Conservation (phyloP, 495 filamentous ascomycete species). For the Tuber umbilicatum region DNA sequence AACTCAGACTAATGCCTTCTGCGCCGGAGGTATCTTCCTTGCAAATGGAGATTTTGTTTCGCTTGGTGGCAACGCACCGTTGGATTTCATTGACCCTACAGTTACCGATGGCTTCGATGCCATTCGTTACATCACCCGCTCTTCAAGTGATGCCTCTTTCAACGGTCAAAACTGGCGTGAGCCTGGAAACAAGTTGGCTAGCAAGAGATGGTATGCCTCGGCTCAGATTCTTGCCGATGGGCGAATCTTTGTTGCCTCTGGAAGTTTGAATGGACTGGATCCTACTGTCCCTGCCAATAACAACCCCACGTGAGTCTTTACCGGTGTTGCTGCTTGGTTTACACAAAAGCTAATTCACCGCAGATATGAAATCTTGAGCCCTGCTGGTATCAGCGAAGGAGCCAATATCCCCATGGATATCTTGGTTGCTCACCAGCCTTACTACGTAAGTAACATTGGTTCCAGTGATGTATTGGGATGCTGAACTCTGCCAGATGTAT, state of each 20-base stretch:
- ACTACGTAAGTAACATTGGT: constrained; percentile 49
- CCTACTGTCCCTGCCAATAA: constrained; percentile 53
- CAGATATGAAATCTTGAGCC: constrained; percentile 51
- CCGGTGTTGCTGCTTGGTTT: neutral
- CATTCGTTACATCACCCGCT: constrained; percentile 52
- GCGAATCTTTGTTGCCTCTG: constrained; percentile 56
- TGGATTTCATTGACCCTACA: constrained; percentile 53
- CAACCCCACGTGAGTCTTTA: constrained; percentile 50
- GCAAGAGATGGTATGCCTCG: constrained; percentile 56
- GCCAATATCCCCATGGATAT: constrained; percentile 49
- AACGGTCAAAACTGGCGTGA: constrained; percentile 54
- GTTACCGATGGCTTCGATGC: constrained; percentile 55
- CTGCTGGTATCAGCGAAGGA: constrained; percentile 46
- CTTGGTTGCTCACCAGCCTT: constrained; percentile 54
- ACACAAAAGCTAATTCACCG: neutral
- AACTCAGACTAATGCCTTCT: constrained; percentile 55
- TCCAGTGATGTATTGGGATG: neutral
- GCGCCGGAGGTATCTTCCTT: constrained; percentile 56
- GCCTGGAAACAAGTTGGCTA: constrained; percentile 52
- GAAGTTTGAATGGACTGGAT: constrained; percentile 56
- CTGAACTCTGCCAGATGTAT: constrained; percentile 42
- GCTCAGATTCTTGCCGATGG: constrained; percentile 55
- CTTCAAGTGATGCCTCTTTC: constrained; percentile 46
- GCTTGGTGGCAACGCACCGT: constrained; percentile 54
- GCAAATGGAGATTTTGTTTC: constrained; percentile 52